These are phyloP conservation scores for Monilinia polystroma DNA, from an alignment of 2,329 filamentous ascomycete genomes.

Conservation along the genomic window DNA sequence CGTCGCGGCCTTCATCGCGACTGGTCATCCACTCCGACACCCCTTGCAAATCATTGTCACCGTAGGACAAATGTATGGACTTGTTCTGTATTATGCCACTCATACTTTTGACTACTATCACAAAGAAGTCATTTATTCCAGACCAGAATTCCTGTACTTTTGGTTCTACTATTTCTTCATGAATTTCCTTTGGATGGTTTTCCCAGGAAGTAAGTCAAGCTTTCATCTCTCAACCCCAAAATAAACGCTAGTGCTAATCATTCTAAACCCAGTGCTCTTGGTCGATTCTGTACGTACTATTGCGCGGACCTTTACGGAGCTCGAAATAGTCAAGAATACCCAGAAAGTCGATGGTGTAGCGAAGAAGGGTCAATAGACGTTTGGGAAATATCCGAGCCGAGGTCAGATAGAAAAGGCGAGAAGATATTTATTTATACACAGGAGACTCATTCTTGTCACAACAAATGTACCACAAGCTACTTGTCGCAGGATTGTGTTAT, in stretches of 20 bases:
- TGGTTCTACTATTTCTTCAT: constrained; percentile 64
- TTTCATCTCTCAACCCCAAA: neutral
- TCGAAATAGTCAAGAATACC: constrained; percentile 35
- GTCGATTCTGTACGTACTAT: constrained; percentile 42
- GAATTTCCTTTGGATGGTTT: constrained; percentile 60
- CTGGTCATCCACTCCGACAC: constrained; percentile 48
- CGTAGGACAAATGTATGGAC: constrained; percentile 48
- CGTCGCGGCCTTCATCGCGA: constrained; percentile 49
- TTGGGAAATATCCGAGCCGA: neutral
- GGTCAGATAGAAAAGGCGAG: neutral
- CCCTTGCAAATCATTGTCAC: constrained; percentile 47
- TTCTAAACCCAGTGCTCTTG: constrained; percentile 36
- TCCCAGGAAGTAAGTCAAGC: constrained; percentile 52
- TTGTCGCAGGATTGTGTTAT: neutral
- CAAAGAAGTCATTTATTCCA: constrained; percentile 51
- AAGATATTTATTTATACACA: neutral
- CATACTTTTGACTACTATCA: constrained; percentile 52
- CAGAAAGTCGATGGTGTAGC: neutral
- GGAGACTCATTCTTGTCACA: neutral
- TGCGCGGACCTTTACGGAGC: constrained; percentile 41
- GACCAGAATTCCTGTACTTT: constrained; percentile 61
- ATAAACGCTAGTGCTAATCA: neutral
- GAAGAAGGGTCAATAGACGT: constrained; percentile 18
- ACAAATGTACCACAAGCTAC: neutral
- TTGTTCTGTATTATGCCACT: constrained; percentile 63